Evolutionary conservation across 345 rosid species (phyloP).

Genomic region (Rhodamnia rubescens): DNA sequence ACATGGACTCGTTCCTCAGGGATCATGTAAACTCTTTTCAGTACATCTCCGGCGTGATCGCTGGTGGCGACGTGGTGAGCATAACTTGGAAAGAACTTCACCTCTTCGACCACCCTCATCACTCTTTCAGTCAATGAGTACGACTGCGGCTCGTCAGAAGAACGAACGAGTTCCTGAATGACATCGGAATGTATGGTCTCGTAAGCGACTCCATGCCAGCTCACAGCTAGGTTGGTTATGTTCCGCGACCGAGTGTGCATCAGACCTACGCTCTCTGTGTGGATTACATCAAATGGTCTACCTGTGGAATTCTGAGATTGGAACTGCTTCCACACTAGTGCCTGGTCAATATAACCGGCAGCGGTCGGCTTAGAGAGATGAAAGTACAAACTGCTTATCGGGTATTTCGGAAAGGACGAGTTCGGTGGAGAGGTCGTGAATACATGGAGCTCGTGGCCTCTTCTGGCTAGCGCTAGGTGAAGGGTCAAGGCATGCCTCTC

Average conservation of each 20-base stretch:
- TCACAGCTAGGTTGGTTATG: slow-evolving; percentile 50
- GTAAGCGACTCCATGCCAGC: slow-evolving; percentile 93
- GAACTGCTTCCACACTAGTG: slow-evolving; percentile 57
- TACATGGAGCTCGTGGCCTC: slow-evolving; percentile 84
- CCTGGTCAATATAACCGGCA: slow-evolving; percentile 73
- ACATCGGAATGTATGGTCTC: slow-evolving; percentile 85
- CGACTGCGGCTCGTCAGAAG: slow-evolving; percentile 39
- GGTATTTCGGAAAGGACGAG: slow-evolving; percentile 40
- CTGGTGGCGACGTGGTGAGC: slow-evolving; percentile 91
- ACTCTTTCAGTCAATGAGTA: slow-evolving; percentile 47
- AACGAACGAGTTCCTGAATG: slow-evolving; percentile 69
- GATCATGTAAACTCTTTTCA: slow-evolving; percentile 85
- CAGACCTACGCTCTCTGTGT: slow-evolving; percentile 80
- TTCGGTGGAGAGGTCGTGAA: slow-evolving; percentile 55
- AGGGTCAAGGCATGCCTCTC: slow-evolving; percentile 83
- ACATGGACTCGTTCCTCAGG: slow-evolving; percentile 86
- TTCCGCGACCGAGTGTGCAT: slow-evolving; percentile 70
- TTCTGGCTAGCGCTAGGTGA: slow-evolving; percentile 69
- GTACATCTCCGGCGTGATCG: slow-evolving; percentile 82
- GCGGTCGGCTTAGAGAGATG: slow-evolving; percentile 73
- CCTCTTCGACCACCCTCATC: slow-evolving; percentile 61
- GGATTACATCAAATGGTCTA: slow-evolving; percentile 75
- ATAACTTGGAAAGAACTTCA: slow-evolving; percentile 72
- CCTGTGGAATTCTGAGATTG: slow-evolving; percentile 52
- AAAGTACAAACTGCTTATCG: slow-evolving; percentile 33